These are phyloP conservation scores for Colletotrichum lupini DNA, from an alignment of 2,329 filamentous ascomycete genomes.

Conservation along the genomic window DNA sequence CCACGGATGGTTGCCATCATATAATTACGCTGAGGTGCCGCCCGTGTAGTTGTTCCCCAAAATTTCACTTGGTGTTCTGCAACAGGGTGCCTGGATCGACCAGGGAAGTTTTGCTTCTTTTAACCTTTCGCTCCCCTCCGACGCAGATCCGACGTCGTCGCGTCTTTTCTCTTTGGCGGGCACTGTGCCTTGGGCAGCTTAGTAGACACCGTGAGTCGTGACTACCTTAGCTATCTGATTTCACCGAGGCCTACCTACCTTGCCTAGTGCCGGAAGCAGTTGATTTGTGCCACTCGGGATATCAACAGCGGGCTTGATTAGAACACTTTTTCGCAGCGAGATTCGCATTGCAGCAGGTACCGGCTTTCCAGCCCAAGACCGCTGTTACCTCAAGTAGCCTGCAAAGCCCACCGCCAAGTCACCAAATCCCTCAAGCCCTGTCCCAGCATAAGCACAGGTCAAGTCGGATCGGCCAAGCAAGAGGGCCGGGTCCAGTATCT, in stretches of 20 bases:
- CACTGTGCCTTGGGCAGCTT: neutral
- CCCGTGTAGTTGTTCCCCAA: neutral
- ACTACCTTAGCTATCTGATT: neutral
- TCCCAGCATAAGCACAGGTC: slow-evolving; percentile 8
- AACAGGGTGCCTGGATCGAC: slow-evolving; percentile 3
- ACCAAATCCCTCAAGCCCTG: neutral
- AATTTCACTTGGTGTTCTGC: neutral
- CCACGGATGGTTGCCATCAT: neutral
- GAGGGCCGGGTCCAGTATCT: slow-evolving; percentile 21
- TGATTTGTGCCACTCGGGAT: neutral
- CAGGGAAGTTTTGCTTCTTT: slow-evolving; percentile 2
- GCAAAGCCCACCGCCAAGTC: neutral
- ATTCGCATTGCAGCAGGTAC: neutral
- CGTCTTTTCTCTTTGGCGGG: neutral
- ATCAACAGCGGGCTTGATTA: neutral
- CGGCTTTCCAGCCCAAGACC: neutral
- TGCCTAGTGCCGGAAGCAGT: neutral
- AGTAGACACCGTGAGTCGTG: neutral
- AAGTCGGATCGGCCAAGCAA: slow-evolving; percentile 25
- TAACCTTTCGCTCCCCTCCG: slow-evolving; percentile 4
- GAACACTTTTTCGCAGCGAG: neutral
- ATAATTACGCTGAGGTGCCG: neutral
- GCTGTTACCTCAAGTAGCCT: neutral
- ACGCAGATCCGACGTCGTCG: neutral
- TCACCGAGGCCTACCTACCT: neutral